These are phyloP conservation scores for Teratosphaeria pseudoeucalypti DNA, from an alignment of 2,329 filamentous ascomycete species.

Conservation along the genomic window DNA sequence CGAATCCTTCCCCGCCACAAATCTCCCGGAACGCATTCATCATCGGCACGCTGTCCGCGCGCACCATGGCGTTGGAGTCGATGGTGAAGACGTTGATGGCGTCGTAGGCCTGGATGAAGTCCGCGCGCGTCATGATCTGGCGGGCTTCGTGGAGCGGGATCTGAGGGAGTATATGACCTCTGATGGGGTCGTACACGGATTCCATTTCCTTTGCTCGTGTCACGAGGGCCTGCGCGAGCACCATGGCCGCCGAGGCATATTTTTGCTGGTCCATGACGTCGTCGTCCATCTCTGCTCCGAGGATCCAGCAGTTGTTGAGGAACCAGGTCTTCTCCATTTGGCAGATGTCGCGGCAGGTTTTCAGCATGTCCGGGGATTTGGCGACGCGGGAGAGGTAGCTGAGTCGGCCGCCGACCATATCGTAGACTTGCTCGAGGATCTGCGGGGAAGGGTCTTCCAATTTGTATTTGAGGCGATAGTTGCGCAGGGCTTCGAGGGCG, in stretches of 20 bases:
- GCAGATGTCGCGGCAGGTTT: slow-evolving; percentile 63
- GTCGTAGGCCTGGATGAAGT: slow-evolving; percentile 87
- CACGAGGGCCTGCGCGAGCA: slow-evolving; percentile 83
- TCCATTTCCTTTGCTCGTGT: slow-evolving; percentile 60
- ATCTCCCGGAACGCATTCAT: slow-evolving; percentile 83
- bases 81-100: slow-evolving; percentile 94
- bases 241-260: slow-evolving; percentile 88
- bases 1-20: slow-evolving; percentile 65
- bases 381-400: slow-evolving; percentile 84
- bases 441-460: slow-evolving; percentile 44
- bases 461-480: slow-evolving; percentile 73
- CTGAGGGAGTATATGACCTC: slow-evolving; percentile 67
- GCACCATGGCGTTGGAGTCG: slow-evolving; percentile 72
- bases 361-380: slow-evolving; percentile 71
- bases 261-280: slow-evolving; percentile 99
- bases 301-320: slow-evolving; percentile 67
- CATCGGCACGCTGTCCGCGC: slow-evolving; percentile 94
- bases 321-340: slow-evolving; percentile 68
- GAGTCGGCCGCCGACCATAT: slow-evolving; percentile 75
- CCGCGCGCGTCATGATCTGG: slow-evolving; percentile 87
- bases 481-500: slow-evolving; percentile 65
- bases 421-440: slow-evolving; percentile 67
- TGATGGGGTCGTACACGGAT: slow-evolving; percentile 51
- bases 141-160: slow-evolving; percentile 74
- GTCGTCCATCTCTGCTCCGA: slow-evolving; percentile 75